Evolutionary conservation across 768 basidiomycete species (phyloP), one percentile per base, ranked within the genome.

Genomic region (Steccherinum ochraceum): DNA sequence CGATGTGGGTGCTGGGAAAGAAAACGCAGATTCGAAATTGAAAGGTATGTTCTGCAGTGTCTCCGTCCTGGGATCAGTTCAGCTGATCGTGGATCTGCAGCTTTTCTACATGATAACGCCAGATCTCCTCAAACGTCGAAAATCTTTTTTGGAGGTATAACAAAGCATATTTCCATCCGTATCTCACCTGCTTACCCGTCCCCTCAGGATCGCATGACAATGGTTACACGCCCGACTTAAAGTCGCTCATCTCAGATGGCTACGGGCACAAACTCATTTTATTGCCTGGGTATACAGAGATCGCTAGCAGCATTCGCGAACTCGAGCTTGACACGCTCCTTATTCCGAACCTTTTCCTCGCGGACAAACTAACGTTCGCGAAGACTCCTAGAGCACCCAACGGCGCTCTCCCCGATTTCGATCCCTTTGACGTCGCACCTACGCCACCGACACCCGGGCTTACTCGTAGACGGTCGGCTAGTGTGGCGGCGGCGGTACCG

Each of bases 11-110:
- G 71, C 68, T 52, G 79, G 73, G 45, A 88, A 88, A 67, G 86
- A 88, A 71, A 82, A 80, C 3, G 85, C 83, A 23, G 85, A 88
- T 64, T 75, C 80, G 40, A 88, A 88, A 67, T 78, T 88, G 61
- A 86, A 83, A 74, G 81, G 86, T 84, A 57, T 46, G 62, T 50
- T 39, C 35, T n/a, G n/a, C n/a, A n/a, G 35, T 39, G 35, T 39
- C 35, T 11, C 40, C 39, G 58, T 47, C n/a, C 10, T 24, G 20
- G 10, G 24, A 5, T 47, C n/a, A 12, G 16, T 46, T 19, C 23
- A 16, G 16, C n/a, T 26, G 40, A 25, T n/a, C 42, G 25, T n/a
- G 42, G 43, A 21, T 21, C 2, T n/a, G 7, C 49, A 77, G 75
- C 70, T 52, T 65, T 65, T 56, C 68, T 75, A 45, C 64, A 67